Evolutionary conservation across 192 early-diverging fungal genomes (phyloP).

Genomic region (Chytriomyces sp.): DNA sequence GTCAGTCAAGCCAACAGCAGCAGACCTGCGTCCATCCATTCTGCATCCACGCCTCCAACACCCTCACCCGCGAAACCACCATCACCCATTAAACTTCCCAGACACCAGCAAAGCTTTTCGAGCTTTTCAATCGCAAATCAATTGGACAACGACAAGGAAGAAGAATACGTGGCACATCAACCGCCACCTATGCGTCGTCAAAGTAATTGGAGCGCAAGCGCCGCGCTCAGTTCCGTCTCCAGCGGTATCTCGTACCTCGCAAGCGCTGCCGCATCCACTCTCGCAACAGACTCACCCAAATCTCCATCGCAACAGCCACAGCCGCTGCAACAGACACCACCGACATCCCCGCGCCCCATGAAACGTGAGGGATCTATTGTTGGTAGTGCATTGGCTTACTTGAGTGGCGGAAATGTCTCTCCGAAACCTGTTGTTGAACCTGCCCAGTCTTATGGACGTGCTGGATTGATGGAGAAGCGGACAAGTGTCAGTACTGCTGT

Average conservation of each 20-base stretch:
- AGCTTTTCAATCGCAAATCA: constrained; percentile 17
- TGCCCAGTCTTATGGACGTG: constrained; percentile 1
- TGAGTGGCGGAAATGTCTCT: not conserved
- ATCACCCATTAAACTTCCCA: not conserved
- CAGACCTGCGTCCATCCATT: not conserved
- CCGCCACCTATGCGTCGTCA: not conserved
- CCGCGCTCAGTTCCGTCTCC: not conserved
- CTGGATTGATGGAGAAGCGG: not conserved
- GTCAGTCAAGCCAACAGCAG: no score
- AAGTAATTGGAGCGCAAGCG: not conserved
- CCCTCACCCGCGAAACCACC: not conserved
- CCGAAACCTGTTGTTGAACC: constrained; percentile 22
- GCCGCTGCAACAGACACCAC: not conserved
- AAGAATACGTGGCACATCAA: not conserved
- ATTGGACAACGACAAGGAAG: not conserved
- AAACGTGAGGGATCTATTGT: not conserved
- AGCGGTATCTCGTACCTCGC: constrained; percentile 2
- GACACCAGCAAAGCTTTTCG: not conserved
- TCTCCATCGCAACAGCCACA: not conserved
- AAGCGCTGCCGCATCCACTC: not conserved
- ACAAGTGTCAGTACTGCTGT: not conserved
- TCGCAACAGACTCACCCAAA: not conserved
- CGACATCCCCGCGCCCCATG: not conserved
- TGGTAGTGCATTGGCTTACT: constrained; percentile 8
- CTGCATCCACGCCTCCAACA: constrained; percentile 3